These are phyloP conservation scores for Phalaenopsis aphrodite DNA, from an alignment of 106 monocot genomes.

Conservation along the genomic window DNA sequence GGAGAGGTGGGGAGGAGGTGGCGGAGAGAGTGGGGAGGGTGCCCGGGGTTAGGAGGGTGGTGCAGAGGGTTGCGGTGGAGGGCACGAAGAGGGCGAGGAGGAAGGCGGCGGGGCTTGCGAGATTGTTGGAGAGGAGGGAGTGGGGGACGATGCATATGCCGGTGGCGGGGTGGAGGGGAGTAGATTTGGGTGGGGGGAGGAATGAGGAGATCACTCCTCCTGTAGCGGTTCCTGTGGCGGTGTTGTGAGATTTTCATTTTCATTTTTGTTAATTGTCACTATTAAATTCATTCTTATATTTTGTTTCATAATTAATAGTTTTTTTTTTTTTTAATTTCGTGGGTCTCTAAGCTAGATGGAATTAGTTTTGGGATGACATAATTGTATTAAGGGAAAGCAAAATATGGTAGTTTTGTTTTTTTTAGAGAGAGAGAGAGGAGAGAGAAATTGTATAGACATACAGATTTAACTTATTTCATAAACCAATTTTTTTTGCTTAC, in stretches of 20 bases:
- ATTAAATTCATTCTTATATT: background rate
- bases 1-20: conserved; percentile 18
- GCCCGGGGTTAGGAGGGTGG: background rate
- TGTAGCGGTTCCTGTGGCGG: background rate
- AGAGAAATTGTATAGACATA: too few relatives aligned
- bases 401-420: too few relatives aligned
- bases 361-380: too few relatives aligned
- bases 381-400: too few relatives aligned
- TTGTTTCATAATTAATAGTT: background rate
- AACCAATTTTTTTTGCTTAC: too few relatives aligned
- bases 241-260: background rate
- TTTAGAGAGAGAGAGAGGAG: too few relatives aligned
- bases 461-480: too few relatives aligned
- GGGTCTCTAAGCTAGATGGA: too few relatives aligned
- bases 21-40: background rate
- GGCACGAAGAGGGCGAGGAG: background rate
- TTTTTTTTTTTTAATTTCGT: too few relatives aligned
- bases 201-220: background rate
- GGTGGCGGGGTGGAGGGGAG: background rate
- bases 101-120: background rate
- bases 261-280: background rate
- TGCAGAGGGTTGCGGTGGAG: background rate
- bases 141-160: background rate
- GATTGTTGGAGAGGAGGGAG: background rate
- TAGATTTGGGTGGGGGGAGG: background rate